Base-by-base conservation (phyloP, 805 yeast species). In the Tetrapisispora fleetii region DNA sequence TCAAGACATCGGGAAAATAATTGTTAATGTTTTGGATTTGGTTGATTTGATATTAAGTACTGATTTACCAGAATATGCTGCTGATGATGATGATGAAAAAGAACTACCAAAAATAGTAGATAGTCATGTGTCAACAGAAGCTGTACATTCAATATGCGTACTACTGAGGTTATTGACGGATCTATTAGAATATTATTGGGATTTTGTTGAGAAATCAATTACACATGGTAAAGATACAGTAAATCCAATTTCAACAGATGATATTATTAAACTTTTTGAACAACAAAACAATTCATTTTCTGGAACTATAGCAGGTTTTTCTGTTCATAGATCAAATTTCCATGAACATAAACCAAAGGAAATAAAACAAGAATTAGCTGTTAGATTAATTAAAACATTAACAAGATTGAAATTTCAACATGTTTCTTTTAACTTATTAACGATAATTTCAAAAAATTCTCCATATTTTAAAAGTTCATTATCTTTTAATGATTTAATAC, bases 111-210 rank as follows among this genome's bases (percentile, higher is more conserved):
- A 40, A 18, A 54, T 55, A 9, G 50, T 52, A 1, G 51, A 59
- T 11, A 38, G 33, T 9, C 46, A 49, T 21, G 33, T 52, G n/a
- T 35, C 51, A 2, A 49, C 46, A 1, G 58, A 57, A 3, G 50
- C 52, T 11, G 46, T 58, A 9, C 61, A 60, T 40, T 61, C 65
- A 11, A 57, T 60, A 1, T 27, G 68, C 21, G 58, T 72, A 1
- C 45, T 74, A 10, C 47, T 73, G 11, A 59, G 72, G 45, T 59
- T 77, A 27, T 50, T 76, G 19, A 65, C 73, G 11, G 74, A 70
- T 50, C 54, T 68, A n/a, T 52, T 66, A 38, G 74, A 72, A 50
- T 56, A 60, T 24, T 64, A 62, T 47, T 72, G 76, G 76, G 68
- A 64, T 35, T 33, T 53, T 21, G 33, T 48, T 3, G 58, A 65